phyloP scores from a whole-genome alignment of 805 yeast genomes.

The Pichia sporocuriosa region DNA sequence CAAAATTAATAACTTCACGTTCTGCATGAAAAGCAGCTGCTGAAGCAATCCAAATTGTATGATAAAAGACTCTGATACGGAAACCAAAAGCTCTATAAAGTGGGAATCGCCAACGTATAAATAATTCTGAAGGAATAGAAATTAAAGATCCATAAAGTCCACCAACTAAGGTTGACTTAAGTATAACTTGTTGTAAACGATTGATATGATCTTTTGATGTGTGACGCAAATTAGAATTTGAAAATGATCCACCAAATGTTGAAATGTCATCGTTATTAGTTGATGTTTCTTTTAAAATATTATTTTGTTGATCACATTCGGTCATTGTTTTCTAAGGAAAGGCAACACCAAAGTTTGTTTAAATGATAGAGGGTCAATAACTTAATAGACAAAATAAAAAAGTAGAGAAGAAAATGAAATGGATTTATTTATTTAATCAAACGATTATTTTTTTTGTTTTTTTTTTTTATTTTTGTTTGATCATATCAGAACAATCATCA shows the following conservation, averaged over 20 bases:
- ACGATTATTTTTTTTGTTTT: too few species aligned
- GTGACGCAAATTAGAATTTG: constrained; percentile 13
- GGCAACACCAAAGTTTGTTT: too few species aligned
- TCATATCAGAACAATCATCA: too few species aligned
- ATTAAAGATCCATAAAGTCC: constrained; percentile 33
- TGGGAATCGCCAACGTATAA: constrained; percentile 33
- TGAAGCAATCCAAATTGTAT: constrained; percentile 32
- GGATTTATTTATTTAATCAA: too few species aligned
- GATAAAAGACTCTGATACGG: constrained; percentile 32
- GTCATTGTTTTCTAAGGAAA: neutral
- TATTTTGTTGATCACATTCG: neutral
- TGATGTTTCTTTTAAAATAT: neutral
- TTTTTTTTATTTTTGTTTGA: too few species aligned
- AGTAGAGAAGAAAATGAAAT: too few species aligned
- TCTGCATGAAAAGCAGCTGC: constrained; percentile 33
- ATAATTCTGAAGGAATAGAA: constrained; percentile 31
- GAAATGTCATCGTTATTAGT: neutral
- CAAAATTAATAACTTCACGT: constrained; percentile 30
- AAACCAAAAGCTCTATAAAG: constrained; percentile 31
- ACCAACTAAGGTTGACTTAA: constrained; percentile 29
- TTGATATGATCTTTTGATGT: constrained; percentile 20
- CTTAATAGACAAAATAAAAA: too few species aligned
- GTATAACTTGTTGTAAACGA: constrained; percentile 25
- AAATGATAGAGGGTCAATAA: too few species aligned
- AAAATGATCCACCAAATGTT: constrained; percentile 19